Evolutionary conservation across 202 grass and related monocot species (phyloP).

Genomic region (Eragrostis tef): DNA sequence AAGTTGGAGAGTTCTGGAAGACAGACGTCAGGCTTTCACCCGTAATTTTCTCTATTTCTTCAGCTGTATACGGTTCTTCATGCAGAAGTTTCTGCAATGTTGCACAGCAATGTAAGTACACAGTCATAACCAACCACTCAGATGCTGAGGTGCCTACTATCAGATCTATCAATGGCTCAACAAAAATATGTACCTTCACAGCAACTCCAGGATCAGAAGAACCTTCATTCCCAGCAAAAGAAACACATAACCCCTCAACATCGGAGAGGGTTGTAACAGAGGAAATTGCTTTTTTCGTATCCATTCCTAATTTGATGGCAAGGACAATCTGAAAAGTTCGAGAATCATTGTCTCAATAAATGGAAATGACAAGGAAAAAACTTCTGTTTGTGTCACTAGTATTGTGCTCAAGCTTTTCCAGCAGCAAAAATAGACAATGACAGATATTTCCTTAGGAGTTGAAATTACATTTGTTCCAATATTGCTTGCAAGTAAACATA

Average conservation of each 20-base stretch:
- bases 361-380: not conserved
- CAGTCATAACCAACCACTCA: not conserved
- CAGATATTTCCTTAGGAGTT: conserved; percentile 24
- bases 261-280: conserved; percentile 83
- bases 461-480: not conserved
- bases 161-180: not conserved
- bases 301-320: conserved; percentile 87
- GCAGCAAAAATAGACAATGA: conserved; percentile 13
- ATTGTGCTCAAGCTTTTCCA: conserved; percentile 8
- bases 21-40: conserved; percentile 61
- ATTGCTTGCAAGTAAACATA: not conserved
- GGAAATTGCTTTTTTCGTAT: conserved; percentile 58
- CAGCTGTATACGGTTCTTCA: conserved; percentile 81
- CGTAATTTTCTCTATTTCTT: conserved; percentile 83
- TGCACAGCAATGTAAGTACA: conserved; percentile 5
- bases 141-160: not conserved
- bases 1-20: conserved; percentile 76
- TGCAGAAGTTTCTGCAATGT: conserved; percentile 66
- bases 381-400: not conserved
- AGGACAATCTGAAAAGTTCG: conserved; percentile 72
- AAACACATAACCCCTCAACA: conserved; percentile 79
- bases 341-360: conserved; percentile 11
- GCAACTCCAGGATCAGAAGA: conserved; percentile 81
- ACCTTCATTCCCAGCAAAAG: conserved; percentile 68
- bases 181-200: conserved; percentile 63